Base-by-base conservation (phyloP, 305 asterid genomes). In the Fraxinus greggii region DNA sequence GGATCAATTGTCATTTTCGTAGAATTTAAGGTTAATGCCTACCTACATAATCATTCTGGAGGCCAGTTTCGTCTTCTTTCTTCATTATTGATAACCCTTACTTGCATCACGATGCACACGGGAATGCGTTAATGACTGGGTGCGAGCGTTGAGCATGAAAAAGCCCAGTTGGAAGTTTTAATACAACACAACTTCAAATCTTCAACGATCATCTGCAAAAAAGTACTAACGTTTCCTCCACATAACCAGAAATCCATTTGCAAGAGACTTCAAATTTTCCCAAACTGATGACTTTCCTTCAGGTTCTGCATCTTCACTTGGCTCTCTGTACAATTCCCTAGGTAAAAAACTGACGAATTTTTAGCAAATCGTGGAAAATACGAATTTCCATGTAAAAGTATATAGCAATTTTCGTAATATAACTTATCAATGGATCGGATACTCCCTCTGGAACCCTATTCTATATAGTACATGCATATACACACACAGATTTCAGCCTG, bases 211-310 rank as follows among this genome's bases (percentile, higher is more conserved):
- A 36, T 5, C 24, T 32, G 12, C 28, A 40, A 33, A 19, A 74
- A 33, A 42, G 12, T n/a, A 65, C 78, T 83, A 90, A 70, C 82
- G 86, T 86, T 86, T 86, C 85, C 86, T 86, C 98, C 97, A 94
- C 31, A 82, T 82, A 85, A 78, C 87, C 38, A 91, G 79, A 76
- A 94, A 84, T 75, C 91, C 97, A 87, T 88, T 90, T 28, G 97
- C 97, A 75, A 92, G 85, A 80, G 98, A 91, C 86, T 90, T 94
- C 84, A 94, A 85, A 80, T 86, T 88, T 70, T 88, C 85, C 98
- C 98, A 93, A 72, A 87, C 23, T 9, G 94, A 90, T 26, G 93
- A 74, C 48, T 84, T 84, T 80, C 65, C 83, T 77, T 78, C 86
- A 69, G 88, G 79, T 73, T 85, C 89, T 63, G 78, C 78, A 33